These are phyloP conservation scores for Solanum clarkiae DNA, from an alignment of 257 asterid genomes.

Conservation along the genomic window DNA sequence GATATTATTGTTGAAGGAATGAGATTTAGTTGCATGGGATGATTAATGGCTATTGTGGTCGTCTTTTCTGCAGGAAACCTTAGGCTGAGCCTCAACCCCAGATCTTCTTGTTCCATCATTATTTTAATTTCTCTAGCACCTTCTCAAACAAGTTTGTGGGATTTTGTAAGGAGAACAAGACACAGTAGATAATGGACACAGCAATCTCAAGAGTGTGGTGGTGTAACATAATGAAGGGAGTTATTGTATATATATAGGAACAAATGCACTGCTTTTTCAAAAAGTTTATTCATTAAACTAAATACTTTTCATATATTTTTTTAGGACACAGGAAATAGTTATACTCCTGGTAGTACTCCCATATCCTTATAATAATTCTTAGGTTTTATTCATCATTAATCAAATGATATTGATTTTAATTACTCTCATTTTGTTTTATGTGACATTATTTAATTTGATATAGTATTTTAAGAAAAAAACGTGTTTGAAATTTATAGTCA, in stretches of 20 bases:
- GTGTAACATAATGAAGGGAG: background rate
- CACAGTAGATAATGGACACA: background rate
- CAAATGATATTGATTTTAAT: background rate
- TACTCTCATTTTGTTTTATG: too few relatives aligned
- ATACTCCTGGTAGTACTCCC: background rate
- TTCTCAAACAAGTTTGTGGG: background rate
- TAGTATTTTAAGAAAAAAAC: too few relatives aligned
- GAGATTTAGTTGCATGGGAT: conserved; percentile 19
- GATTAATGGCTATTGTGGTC: background rate
- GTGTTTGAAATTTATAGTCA: too few relatives aligned
- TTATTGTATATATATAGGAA: conserved; percentile 26
- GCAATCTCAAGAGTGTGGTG: background rate
- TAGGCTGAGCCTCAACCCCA: conserved; percentile 61
- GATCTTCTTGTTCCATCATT: conserved; percentile 48
- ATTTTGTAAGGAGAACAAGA: background rate
- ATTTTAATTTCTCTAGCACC: conserved; percentile 7
- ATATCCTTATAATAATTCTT: too few relatives aligned
- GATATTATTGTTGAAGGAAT: conserved; percentile 10
- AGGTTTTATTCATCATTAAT: background rate
- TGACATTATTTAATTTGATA: too few relatives aligned
- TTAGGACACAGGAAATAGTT: background rate
- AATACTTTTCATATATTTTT: background rate
- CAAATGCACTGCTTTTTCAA: background rate
- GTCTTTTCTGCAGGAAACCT: conserved; percentile 21
- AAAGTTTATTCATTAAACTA: background rate